Evolutionary conservation across 164 flowering plant species (phyloP).

Genomic region (Liquidambar formosana): DNA sequence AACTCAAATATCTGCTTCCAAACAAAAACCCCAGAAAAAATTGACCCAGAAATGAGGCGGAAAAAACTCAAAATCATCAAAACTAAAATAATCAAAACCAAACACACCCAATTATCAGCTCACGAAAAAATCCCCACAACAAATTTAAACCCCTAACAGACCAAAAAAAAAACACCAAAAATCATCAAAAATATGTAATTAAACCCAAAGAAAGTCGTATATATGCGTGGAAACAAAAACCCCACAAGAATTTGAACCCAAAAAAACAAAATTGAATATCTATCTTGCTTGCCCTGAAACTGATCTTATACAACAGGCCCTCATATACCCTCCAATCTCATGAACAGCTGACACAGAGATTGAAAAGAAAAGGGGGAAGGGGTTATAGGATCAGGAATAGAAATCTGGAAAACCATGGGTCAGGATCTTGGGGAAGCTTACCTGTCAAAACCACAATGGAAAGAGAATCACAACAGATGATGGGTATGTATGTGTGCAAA

Average conservation of each 20-base stretch:
- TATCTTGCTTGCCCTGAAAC: too few relatives aligned
- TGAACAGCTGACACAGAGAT: neutral
- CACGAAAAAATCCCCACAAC: too few relatives aligned
- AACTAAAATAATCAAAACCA: too few relatives aligned
- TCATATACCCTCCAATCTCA: too few relatives aligned
- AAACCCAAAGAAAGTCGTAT: too few relatives aligned
- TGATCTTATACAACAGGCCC: too few relatives aligned
- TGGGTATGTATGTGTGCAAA: neutral
- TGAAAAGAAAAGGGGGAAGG: neutral
- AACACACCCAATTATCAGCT: too few relatives aligned
- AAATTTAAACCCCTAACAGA: too few relatives aligned
- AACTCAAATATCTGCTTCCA: neutral
- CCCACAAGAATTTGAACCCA: neutral
- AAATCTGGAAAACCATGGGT: neutral
- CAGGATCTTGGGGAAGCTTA: slow-evolving; percentile 2
- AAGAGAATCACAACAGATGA: neutral
- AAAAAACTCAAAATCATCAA: too few relatives aligned
- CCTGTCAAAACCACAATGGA: slow-evolving; percentile 3
- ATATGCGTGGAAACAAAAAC: neutral
- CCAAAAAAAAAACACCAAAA: too few relatives aligned
- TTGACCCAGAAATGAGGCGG: too few relatives aligned
- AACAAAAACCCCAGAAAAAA: neutral
- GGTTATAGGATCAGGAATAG: neutral
- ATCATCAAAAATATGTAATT: too few relatives aligned
- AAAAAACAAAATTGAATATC: neutral